Percentiles rank a stretch among this genome's conserved stretches.
phyloP scores from a whole-genome alignment of 495 filamentous ascomycete genomes.

The Penicillium fimorum region DNA sequence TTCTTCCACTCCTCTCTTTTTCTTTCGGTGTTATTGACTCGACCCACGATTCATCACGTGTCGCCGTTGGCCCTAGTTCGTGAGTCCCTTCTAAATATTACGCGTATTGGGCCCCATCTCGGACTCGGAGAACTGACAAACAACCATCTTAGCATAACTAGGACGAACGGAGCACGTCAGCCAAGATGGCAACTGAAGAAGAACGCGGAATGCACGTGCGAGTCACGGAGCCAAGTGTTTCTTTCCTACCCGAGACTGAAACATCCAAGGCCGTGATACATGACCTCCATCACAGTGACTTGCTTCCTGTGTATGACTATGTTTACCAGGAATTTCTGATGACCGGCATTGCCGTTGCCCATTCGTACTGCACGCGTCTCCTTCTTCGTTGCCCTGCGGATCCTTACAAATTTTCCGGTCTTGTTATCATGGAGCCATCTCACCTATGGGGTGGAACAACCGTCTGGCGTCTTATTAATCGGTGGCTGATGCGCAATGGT shows the following conservation, averaged over 20 bases:
- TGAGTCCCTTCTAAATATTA: not conserved
- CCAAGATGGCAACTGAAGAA: not conserved
- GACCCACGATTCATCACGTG: not conserved
- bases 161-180: too few species aligned
- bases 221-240: not conserved
- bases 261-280: slow-evolving; percentile 9
- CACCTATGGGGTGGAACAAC: slow-evolving; percentile 13
- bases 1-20: not conserved
- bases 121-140: not conserved
- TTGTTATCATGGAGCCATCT: slow-evolving; percentile 14
- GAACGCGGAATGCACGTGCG: not conserved
- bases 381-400: slow-evolving; percentile 14
- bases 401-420: slow-evolving; percentile 7
- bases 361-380: slow-evolving; percentile 13
- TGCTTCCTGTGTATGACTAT: slow-evolving; percentile 10
- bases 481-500: slow-evolving; percentile 19
- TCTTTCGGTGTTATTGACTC: not conserved
- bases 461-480: slow-evolving; percentile 11
- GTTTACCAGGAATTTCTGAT: slow-evolving; percentile 9
- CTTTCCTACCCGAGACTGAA: slow-evolving; percentile 12
- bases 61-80: not conserved
- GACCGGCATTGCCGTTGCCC: not conserved
- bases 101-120: not conserved
- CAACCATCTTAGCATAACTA: not conserved
- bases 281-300: slow-evolving; percentile 8